Evolutionary conservation across 2,329 filamentous ascomycete genomes (phyloP), one percentile per base, ranked within the genome.

Genomic region (Chrysoporthe deuterocubensis): DNA sequence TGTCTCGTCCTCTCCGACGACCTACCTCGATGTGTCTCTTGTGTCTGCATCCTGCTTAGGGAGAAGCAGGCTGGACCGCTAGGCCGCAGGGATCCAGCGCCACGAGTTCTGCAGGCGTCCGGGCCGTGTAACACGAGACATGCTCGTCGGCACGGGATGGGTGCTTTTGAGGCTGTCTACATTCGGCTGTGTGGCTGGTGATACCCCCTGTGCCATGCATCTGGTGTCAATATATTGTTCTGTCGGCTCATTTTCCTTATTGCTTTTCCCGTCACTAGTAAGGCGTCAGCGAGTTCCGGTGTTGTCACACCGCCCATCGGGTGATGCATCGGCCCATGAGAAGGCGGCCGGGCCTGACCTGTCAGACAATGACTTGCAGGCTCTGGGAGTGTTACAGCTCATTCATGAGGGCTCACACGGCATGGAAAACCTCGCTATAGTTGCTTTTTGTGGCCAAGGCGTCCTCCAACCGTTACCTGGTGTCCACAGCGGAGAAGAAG

Each of bases 241-340:
- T 54, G 21, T 16, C 11, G 37, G 14, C 2, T 54, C 1, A 5
- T 32, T 54, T 7, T 18, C 13, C 8, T 4, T 26, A 2, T 50
- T 26, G 37, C 37, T 21, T n/a, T 11, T 11, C 18, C 11, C 9
- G 21, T 26, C 50, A 32, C 50, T 16, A 54, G 26, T 54, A 6
- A 26, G 21, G 50, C 48, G 48, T n/a, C 48, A 32, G 21, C 1
- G 21, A 32, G 50, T 34, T 32, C 26, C 14, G 6, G 50, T 21
- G 13, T 54, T 32, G 50, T 54, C 50, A 54, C 50, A 54, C 50
- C 50, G 50, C 50, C 50, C 26, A 11, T 54, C 26, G 50, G 32
- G 48, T 32, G 50, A 32, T 26, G 34, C 50, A 32, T 3, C 13
- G 14, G 21, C 21, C 50, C 26, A 32, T 32, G 26, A 54, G 50